A percentile compares a stretch with the other conserved stretches of the same genome.
Evolutionary conservation across 495 filamentous ascomycete species (phyloP).

Genomic region (Halenospora varia): DNA sequence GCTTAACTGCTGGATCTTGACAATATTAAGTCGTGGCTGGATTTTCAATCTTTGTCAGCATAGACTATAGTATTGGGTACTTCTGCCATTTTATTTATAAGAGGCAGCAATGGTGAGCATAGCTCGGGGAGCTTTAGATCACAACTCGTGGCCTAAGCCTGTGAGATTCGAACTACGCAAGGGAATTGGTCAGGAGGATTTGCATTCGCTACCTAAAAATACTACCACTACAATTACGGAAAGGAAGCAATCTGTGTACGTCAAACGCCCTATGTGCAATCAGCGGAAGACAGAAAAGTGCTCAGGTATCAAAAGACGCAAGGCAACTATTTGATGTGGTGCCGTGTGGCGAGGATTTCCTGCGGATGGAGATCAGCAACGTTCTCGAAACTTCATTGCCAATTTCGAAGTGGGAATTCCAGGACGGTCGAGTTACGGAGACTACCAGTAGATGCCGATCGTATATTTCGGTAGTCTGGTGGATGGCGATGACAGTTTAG

Average conservation of each 20-base stretch:
- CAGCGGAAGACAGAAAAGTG: constrained; percentile 5
- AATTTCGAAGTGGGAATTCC: not conserved
- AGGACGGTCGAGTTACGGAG: not conserved
- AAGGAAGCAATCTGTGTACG: constrained; percentile 13
- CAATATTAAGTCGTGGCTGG: too few species aligned
- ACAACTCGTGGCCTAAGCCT: not conserved
- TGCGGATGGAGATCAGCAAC: constrained; percentile 22
- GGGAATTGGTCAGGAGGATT: not conserved
- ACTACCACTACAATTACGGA: constrained; percentile 1
- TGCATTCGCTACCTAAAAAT: constrained; percentile 13
- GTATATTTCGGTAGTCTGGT: not conserved
- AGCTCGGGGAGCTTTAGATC: not conserved
- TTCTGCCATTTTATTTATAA: not conserved
- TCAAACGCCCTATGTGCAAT: constrained; percentile 25
- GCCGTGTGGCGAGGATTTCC: constrained; percentile 1
- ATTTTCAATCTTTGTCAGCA: not conserved
- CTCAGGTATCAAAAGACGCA: constrained; percentile 2
- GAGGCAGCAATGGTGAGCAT: not conserved
- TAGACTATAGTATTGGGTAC: not conserved
- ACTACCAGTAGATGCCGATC: too few species aligned
- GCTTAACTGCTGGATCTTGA: too few species aligned
- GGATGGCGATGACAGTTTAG: not conserved
- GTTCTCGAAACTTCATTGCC: constrained; percentile 12
- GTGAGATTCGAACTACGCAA: not conserved
- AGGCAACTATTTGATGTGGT: not conserved